A percentile compares a stretch with the other conserved stretches of the same genome.
Conservation (phyloP, 441 rosid genomes). For the Macaranga tanarius region DNA sequence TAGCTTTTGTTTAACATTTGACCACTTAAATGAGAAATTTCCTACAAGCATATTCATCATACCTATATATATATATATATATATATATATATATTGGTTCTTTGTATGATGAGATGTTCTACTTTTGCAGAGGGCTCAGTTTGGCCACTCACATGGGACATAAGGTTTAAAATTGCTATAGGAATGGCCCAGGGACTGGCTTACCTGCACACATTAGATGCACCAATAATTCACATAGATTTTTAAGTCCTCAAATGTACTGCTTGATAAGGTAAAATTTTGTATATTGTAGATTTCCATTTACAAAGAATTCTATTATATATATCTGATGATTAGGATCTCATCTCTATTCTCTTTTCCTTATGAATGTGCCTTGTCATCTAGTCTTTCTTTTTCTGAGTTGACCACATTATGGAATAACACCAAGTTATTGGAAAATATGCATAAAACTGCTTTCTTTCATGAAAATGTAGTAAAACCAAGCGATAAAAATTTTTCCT, state of each 20-base stretch:
- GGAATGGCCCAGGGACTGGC: constrained; percentile 69
- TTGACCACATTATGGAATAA: neutral
- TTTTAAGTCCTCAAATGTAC: constrained; percentile 72
- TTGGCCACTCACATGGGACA: constrained; percentile 53
- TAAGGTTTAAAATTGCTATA: constrained; percentile 54
- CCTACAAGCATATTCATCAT: neutral
- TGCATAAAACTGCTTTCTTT: neutral
- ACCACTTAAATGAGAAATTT: neutral
- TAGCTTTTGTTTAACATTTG: neutral
- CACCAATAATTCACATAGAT: constrained; percentile 65
- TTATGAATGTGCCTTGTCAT: neutral
- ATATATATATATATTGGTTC: no score
- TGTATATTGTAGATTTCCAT: neutral
- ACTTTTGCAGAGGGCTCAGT: constrained; percentile 50
- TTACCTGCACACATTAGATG: constrained; percentile 56
- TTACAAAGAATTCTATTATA: neutral
- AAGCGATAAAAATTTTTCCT: neutral
- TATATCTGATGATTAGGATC: neutral
- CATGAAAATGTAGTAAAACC: neutral
- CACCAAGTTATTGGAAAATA: neutral
- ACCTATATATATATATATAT: no score
- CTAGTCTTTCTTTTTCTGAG: neutral
- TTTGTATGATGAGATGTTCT: constrained; percentile 6
- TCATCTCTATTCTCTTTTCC: neutral
- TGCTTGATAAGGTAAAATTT: constrained; percentile 56